Evolutionary conservation across 2,329 filamentous ascomycete genomes (phyloP).

Genomic region (Pseudogymnoascus sp.): DNA sequence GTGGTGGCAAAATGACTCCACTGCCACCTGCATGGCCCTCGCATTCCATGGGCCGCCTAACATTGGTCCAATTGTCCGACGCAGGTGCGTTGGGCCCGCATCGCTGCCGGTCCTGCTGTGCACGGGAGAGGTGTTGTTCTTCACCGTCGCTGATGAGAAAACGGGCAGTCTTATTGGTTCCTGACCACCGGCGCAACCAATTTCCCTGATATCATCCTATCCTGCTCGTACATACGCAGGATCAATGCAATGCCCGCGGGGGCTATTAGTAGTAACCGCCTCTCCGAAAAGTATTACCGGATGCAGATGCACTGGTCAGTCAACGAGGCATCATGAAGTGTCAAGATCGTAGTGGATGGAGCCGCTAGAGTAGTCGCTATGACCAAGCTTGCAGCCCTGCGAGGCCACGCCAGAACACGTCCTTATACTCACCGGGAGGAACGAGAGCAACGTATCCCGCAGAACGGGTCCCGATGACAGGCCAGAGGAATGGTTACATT

Average conservation of each 20-base stretch:
- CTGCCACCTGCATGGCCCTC: background rate
- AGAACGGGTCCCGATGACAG: background rate
- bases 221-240: background rate
- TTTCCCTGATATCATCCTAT: background rate
- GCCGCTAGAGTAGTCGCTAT: constrained; percentile 2
- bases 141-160: background rate
- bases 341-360: constrained; percentile 2
- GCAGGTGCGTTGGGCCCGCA: background rate
- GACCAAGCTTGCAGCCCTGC: constrained; percentile 3
- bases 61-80: constrained; percentile 5
- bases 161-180: background rate
- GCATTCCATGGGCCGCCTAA: background rate
- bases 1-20: constrained; percentile 1
- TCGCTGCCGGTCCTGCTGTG: background rate
- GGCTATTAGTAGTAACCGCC: background rate
- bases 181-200: background rate
- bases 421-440: background rate
- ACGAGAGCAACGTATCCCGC: background rate
- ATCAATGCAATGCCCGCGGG: background rate
- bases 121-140: background rate
- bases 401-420: background rate
- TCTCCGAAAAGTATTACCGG: background rate
- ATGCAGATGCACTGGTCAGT: background rate
- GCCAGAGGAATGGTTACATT: background rate
- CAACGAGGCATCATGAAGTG: background rate